Evolutionary conservation across 345 rosid genomes (phyloP).

Genomic region (Crucihimalaya himalaica): DNA sequence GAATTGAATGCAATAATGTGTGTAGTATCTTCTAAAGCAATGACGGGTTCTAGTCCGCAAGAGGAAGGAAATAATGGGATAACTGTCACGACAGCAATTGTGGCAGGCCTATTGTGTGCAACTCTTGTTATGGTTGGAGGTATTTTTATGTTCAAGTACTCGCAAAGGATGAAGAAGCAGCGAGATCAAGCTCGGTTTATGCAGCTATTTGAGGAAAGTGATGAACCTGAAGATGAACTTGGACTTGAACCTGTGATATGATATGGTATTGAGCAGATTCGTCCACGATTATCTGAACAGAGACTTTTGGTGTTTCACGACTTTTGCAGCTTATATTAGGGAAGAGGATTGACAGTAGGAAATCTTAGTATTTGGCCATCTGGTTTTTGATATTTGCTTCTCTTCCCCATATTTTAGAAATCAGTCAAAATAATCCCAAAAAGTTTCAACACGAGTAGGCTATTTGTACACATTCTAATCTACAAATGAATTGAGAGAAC

Average conservation of each 20-base stretch:
- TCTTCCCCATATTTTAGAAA: background rate
- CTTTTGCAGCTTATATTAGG: constrained; percentile 10
- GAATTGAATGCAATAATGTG: background rate
- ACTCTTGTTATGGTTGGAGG: constrained; percentile 48
- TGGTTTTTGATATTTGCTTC: constrained; percentile 1
- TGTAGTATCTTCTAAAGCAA: constrained; percentile 26
- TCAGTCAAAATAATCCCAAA: background rate
- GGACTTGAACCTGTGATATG: constrained; percentile 51
- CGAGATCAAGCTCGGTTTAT: constrained; percentile 91
- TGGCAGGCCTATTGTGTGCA: constrained; percentile 47
- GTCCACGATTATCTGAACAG: background rate
- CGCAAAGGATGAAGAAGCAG: constrained; percentile 75
- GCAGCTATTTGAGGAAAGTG: constrained; percentile 86
- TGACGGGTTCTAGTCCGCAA: background rate
- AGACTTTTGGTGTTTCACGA: constrained; percentile 8
- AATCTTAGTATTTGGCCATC: background rate
- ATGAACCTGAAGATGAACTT: constrained; percentile 89
- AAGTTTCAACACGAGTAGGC: background rate
- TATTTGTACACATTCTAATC: background rate
- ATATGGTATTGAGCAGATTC: background rate
- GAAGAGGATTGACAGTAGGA: constrained; percentile 9
- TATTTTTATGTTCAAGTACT: constrained; percentile 48
- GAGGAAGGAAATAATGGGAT: constrained; percentile 37
- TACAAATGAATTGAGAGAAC: background rate
- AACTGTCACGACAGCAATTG: constrained; percentile 49